phyloP scores from a whole-genome alignment of 148 eudicot species.

The Vaccinium vitisidaea region DNA sequence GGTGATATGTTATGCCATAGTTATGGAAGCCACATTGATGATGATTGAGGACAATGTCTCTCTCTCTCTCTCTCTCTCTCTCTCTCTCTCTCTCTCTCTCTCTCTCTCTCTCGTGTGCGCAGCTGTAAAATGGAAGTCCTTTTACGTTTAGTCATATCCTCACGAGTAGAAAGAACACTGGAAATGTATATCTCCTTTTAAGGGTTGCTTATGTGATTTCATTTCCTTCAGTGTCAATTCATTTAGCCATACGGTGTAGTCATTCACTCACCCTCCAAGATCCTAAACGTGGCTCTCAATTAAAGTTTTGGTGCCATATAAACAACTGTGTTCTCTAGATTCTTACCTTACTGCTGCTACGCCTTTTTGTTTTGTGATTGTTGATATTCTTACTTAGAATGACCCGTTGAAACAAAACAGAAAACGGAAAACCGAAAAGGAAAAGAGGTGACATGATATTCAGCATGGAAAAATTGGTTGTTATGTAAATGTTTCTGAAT shows the following conservation, averaged over 20 bases:
- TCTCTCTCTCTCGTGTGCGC: background rate
- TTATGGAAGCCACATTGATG: background rate
- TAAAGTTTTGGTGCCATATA: background rate
- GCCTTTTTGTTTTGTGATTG: background rate
- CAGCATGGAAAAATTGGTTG: background rate
- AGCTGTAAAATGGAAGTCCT: background rate
- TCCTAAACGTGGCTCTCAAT: background rate
- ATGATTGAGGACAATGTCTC: background rate
- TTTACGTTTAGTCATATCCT: background rate
- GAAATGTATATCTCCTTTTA: background rate
- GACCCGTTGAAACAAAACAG: background rate
- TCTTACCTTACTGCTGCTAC: background rate
- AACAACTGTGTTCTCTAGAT: background rate
- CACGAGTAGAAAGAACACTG: background rate
- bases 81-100: background rate
- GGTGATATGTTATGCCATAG: background rate
- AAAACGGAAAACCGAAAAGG: background rate
- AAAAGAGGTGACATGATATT: background rate
- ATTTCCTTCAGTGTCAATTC: background rate
- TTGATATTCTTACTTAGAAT: background rate
- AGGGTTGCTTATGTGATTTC: background rate
- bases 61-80: background rate
- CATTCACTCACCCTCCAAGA: background rate
- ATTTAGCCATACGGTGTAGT: background rate
- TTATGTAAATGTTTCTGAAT: background rate